Evolutionary conservation across 2,329 filamentous ascomycete species (phyloP).

Genomic region (Periconia macrospinosa): DNA sequence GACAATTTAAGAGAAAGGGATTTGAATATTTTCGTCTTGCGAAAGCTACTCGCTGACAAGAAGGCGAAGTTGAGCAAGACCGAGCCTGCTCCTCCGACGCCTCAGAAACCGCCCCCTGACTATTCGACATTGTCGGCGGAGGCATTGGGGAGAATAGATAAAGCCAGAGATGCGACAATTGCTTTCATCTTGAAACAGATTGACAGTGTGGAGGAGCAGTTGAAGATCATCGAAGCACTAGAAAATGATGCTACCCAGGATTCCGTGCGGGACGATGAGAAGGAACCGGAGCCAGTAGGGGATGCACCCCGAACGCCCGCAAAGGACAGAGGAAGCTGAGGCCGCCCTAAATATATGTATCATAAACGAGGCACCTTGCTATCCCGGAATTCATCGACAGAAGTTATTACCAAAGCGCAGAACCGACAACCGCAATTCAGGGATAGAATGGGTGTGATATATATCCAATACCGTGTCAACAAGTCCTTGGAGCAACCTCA

Average conservation of each 20-base stretch:
- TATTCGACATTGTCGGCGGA: slow-evolving; percentile 49
- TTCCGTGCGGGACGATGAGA: slow-evolving; percentile 15
- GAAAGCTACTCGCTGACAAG: slow-evolving; percentile 50
- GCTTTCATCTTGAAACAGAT: slow-evolving; percentile 56
- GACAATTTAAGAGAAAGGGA: slow-evolving; percentile 46
- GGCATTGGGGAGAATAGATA: slow-evolving; percentile 47
- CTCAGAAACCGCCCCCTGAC: slow-evolving; percentile 37
- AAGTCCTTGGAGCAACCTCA: too few relatives aligned
- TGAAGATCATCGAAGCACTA: slow-evolving; percentile 25
- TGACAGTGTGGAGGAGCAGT: slow-evolving; percentile 51
- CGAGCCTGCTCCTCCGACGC: slow-evolving; percentile 26
- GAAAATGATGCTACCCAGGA: slow-evolving; percentile 24
- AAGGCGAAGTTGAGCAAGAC: slow-evolving; percentile 33
- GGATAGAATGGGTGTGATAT: too few relatives aligned
- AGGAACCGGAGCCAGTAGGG: slow-evolving; percentile 1
- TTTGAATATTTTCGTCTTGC: slow-evolving; percentile 51
- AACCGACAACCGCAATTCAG: too few relatives aligned
- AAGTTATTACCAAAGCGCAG: too few relatives aligned
- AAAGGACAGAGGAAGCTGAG: slow-evolving; percentile 5
- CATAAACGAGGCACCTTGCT: too few relatives aligned
- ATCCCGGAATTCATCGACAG: too few relatives aligned
- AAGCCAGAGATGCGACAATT: slow-evolving; percentile 57
- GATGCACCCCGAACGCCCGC: not conserved
- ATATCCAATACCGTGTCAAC: too few relatives aligned
- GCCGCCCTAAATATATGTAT: not conserved